Percentiles rank a stretch among this genome's conserved stretches.
Evolutionary conservation across 202 grass and related monocot species (phyloP).

Genomic region (Setaria italica): DNA sequence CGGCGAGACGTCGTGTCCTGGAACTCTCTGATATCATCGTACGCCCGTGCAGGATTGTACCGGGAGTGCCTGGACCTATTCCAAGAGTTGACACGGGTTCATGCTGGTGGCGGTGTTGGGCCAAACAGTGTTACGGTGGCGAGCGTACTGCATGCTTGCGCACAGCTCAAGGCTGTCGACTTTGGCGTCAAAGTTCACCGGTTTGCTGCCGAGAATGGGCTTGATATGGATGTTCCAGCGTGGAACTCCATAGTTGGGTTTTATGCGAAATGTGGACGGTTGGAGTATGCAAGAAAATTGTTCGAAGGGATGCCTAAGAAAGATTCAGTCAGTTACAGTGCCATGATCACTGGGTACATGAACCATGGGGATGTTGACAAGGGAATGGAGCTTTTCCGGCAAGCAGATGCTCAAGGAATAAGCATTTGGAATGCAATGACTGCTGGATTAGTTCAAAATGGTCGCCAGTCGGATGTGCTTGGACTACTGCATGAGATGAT

Average conservation of each 20-base stretch:
- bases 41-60: conserved; percentile 45
- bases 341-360: conserved; percentile 80
- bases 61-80: conserved; percentile 55
- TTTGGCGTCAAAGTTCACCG: conserved; percentile 59
- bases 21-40: conserved; percentile 66
- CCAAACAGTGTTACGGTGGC: conserved; percentile 51
- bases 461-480: conserved; percentile 45
- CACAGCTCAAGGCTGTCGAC: conserved; percentile 61
- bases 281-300: conserved; percentile 61
- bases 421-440: conserved; percentile 69
- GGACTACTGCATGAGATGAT: conserved; percentile 63
- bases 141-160: conserved; percentile 65
- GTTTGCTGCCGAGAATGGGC: conserved; percentile 48
- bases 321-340: conserved; percentile 67
- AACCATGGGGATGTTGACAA: conserved; percentile 50
- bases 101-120: conserved; percentile 9
- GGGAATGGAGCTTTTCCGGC: conserved; percentile 63
- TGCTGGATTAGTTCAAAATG: conserved; percentile 66
- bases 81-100: conserved; percentile 34
- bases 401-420: conserved; percentile 47
- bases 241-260: conserved; percentile 73
- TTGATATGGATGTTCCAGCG: conserved; percentile 47
- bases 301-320: conserved; percentile 68
- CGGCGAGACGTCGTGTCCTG: conserved; percentile 65
- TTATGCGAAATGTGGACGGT: conserved; percentile 70